phyloP scores from a whole-genome alignment of 805 yeast species.

The Nematodospora valgi region DNA sequence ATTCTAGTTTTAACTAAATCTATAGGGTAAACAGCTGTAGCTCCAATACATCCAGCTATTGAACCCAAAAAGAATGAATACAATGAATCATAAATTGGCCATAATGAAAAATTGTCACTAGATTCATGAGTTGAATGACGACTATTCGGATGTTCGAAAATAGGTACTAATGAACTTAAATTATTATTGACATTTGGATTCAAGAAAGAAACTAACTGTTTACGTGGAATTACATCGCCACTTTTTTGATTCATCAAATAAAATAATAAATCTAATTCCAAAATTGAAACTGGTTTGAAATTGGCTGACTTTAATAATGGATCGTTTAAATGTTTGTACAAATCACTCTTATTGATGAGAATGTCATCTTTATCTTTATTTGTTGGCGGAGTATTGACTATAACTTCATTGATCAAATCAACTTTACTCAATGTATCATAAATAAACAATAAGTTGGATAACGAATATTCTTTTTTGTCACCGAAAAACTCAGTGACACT shows the following conservation, averaged over 20 bases:
- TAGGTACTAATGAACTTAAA: conserved; percentile 28
- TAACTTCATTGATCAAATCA: conserved; percentile 43
- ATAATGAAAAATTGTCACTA: conserved; percentile 40
- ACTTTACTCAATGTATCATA: conserved; percentile 39
- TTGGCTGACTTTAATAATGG: conserved; percentile 41
- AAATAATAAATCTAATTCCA: conserved; percentile 40
- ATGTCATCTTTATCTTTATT: conserved; percentile 38
- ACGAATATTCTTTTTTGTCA: conserved; percentile 26
- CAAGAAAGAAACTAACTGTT: conserved; percentile 43
- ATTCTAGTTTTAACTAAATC: conserved; percentile 94
- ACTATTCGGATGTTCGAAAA: conserved; percentile 42
- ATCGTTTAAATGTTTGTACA: conserved; percentile 41
- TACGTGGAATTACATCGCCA: conserved; percentile 38
- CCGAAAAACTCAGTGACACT: conserved; percentile 34
- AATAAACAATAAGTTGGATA: conserved; percentile 37
- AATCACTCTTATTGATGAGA: conserved; percentile 37
- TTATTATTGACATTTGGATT: conserved; percentile 53
- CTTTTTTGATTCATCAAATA: conserved; percentile 33
- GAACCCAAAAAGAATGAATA: conserved; percentile 90
- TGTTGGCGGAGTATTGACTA: conserved; percentile 45
- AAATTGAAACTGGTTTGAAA: conserved; percentile 38
- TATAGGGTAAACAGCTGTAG: conserved; percentile 96
- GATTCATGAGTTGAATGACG: conserved; percentile 24
- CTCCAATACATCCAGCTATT: conserved; percentile 96
- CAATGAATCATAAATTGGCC: conserved; percentile 63